Evolutionary conservation across 495 filamentous ascomycete genomes (phyloP).

Genomic region (Penicillium parvum): DNA sequence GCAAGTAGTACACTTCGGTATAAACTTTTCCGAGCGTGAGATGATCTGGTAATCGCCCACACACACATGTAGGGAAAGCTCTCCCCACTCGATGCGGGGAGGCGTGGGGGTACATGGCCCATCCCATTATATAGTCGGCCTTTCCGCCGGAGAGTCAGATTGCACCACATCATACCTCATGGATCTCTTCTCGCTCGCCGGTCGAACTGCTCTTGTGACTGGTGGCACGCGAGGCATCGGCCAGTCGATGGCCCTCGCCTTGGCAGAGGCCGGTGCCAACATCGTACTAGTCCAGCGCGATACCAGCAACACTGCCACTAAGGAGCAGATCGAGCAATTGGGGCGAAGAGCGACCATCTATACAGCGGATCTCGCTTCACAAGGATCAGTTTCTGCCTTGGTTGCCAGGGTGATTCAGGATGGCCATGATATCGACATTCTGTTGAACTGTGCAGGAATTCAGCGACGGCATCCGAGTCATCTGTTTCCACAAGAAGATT

Average conservation of each 20-base stretch:
- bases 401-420: conserved; percentile 57
- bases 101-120: conserved; percentile 8
- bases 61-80: too few species aligned
- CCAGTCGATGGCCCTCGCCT: conserved; percentile 65
- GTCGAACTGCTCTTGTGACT: conserved; percentile 74
- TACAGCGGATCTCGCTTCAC: conserved; percentile 64
- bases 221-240: conserved; percentile 82
- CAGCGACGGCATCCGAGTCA: conserved; percentile 70
- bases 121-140: conserved; percentile 1
- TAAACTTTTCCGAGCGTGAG: too few species aligned
- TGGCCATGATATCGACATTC: conserved; percentile 59
- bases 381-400: conserved; percentile 51
- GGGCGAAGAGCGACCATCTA: conserved; percentile 66
- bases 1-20: too few species aligned
- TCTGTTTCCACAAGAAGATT: conserved; percentile 67
- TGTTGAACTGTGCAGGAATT: conserved; percentile 84
- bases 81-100: conserved; percentile 11
- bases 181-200: conserved; percentile 20
- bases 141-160: not conserved
- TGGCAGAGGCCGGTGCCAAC: conserved; percentile 84
- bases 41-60: too few species aligned
- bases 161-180: conserved; percentile 1
- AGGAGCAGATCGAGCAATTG: conserved; percentile 54
- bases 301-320: conserved; percentile 52
- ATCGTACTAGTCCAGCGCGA: conserved; percentile 67